Evolutionary conservation across 2,329 filamentous ascomycete genomes (phyloP).

Genomic region (Beauveria pseudobassiana): DNA sequence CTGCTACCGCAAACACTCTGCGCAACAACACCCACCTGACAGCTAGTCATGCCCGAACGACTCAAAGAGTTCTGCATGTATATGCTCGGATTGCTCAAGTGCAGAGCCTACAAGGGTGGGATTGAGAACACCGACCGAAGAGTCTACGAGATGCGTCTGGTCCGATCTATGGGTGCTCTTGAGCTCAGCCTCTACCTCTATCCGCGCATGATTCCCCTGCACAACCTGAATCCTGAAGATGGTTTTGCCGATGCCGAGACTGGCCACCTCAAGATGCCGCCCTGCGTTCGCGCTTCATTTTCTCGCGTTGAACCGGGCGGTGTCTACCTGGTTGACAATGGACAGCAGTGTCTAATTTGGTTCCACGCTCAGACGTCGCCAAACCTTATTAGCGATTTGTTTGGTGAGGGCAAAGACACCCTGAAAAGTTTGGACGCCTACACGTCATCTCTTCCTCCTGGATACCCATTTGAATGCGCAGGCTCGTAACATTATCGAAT

Average conservation of each 20-base stretch:
- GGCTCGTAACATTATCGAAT: conserved; percentile 87
- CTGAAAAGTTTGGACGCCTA: conserved; percentile 77
- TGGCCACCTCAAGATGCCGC: conserved; percentile 79
- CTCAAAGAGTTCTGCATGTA: conserved; percentile 98
- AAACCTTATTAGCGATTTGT: conserved; percentile 83
- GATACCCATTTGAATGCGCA: conserved; percentile 92
- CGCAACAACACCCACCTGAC: conserved; percentile 75
- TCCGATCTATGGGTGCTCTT: conserved; percentile 76
- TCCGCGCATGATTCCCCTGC: conserved; percentile 83
- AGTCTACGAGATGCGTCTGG: conserved; percentile 83
- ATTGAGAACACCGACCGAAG: conserved; percentile 85
- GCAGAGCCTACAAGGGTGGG: conserved; percentile 85
- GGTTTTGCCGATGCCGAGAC: conserved; percentile 85
- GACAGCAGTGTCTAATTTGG: conserved; percentile 87
- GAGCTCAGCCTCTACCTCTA: conserved; percentile 92
- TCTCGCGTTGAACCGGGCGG: conserved; percentile 85
- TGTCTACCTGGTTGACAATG: conserved; percentile 91
- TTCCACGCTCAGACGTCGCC: conserved; percentile 87
- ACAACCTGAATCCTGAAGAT: conserved; percentile 80
- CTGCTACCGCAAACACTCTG: conserved; percentile 87
- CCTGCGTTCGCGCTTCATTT: conserved; percentile 74
- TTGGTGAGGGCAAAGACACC: conserved; percentile 63
- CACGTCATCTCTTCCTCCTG: conserved; percentile 69
- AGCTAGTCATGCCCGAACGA: conserved; percentile 90
- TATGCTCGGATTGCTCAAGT: conserved; percentile 83